Conservation (phyloP, 208 protist species). For the Strigomonas culicis region DNA sequence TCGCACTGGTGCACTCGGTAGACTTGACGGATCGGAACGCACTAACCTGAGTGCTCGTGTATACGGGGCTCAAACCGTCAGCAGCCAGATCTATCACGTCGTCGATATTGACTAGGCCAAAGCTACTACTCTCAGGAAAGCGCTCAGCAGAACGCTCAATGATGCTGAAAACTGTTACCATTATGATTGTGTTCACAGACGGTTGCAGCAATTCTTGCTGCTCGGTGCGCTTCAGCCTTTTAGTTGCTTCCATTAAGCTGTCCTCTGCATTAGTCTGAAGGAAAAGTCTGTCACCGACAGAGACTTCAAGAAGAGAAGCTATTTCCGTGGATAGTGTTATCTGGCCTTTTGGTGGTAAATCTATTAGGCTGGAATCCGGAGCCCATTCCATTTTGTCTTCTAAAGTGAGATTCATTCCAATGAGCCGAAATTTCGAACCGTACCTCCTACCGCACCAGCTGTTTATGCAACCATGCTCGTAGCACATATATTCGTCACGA, state of each 20-base stretch:
- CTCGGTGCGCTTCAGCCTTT: neutral
- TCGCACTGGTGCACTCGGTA: constrained; percentile 21
- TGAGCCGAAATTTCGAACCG: too few species aligned
- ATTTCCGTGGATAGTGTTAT: too few species aligned
- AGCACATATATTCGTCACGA: too few species aligned
- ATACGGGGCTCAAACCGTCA: neutral
- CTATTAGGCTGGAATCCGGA: too few species aligned
- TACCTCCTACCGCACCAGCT: too few species aligned
- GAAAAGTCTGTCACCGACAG: constrained; percentile 7
- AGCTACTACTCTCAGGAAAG: neutral
- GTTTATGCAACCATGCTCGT: too few species aligned
- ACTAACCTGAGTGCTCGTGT: neutral
- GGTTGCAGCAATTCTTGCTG: neutral
- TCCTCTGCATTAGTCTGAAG: neutral
- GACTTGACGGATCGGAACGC: constrained; percentile 2
- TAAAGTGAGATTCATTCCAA: too few species aligned
- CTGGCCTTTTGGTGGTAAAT: too few species aligned
- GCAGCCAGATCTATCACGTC: neutral
- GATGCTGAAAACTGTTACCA: neutral
- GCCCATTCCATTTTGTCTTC: too few species aligned
- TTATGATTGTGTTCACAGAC: neutral
- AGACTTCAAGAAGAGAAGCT: too few species aligned
- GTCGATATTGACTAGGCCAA: constrained; percentile 1
- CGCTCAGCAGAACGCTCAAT: neutral
- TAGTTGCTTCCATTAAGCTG: neutral